These are phyloP conservation scores for Centaurea solstitialis DNA, from an alignment of 129 eudicot genomes.

Conservation along the genomic window DNA sequence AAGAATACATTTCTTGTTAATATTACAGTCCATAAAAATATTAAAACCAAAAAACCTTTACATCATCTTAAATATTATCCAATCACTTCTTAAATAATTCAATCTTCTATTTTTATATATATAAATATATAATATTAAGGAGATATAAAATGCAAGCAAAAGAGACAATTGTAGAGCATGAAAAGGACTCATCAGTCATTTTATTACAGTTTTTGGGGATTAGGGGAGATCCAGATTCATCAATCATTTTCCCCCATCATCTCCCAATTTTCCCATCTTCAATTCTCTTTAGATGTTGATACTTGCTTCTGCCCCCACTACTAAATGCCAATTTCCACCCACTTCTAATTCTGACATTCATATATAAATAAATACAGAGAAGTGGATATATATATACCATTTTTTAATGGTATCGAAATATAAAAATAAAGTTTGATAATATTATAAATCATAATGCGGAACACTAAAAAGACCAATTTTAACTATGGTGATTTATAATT, in stretches of 20 bases:
- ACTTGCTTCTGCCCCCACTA: not conserved
- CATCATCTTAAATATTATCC: not conserved
- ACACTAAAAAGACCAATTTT: not conserved
- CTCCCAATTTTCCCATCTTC: not conserved
- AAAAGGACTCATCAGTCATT: not conserved
- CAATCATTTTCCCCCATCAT: not conserved
- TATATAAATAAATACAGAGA: no score
- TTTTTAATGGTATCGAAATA: no score
- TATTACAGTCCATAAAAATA: not conserved
- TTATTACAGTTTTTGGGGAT: not conserved
- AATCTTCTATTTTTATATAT: no score
- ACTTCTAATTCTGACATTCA: not conserved
- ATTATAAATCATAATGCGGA: not conserved
- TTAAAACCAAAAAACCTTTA: not conserved
- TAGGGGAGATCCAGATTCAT: not conserved
- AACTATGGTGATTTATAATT: no score
- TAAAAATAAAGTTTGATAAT: no score
- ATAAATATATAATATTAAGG: no score
- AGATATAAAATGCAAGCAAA: not conserved
- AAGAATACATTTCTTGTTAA: not conserved
- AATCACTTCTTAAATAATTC: not conserved
- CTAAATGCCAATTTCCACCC: not conserved
- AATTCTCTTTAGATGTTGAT: not conserved
- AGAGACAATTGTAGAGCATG: not conserved
- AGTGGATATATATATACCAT: no score